Base-by-base conservation (phyloP, 208 protist species). In the Naegleria fowleri region DNA sequence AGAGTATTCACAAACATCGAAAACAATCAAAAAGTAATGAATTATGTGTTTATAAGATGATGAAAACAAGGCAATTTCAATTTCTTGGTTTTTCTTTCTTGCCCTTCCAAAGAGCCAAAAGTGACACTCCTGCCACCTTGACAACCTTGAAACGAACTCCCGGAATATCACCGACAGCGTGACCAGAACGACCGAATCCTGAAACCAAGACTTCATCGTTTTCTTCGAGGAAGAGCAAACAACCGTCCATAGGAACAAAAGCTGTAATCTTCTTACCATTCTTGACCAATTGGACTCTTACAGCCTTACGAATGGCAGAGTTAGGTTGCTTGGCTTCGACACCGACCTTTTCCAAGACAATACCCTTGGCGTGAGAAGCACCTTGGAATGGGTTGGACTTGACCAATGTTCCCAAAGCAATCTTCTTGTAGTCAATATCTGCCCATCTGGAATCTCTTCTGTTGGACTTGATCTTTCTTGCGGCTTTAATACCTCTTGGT, bases 251-350 rank as follows among this genome's bases (percentile, higher is more conserved):
- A 91, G 99, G 99, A 83, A 99, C 99, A 97, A 99, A 99, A 90
- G 98, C 98, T 90, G 99, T 98, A 94, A 99, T 99, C 94, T 99
- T 99, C 97, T 99, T 99, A 93, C 98, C 98, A 97, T 99, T 99
- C 97, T 99, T 99, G 96, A 99, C 99, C 79, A 99, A 97, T 96
- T 99, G 98, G 90, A 99, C 99, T 95, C 99, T 98, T 84, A 99
- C 98, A 95, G 98, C 99, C 96, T 99, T 99, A 97, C 99, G 98
- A 94, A 99, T 99, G 90, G 99, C 99, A 93, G 99, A 99, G 98
- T 99, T 99, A 93, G 99, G 99, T 97, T 99, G 99, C 95, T 99
- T 99, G 87, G 99, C 97, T 94, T 99, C 99, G 94, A 99, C 98
- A 94, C 99, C 99, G 92, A 99, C 97, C 96, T 99, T 99, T 96